Evolutionary conservation across 345 rosid genomes (phyloP).

Genomic region (Triadica sebifera): DNA sequence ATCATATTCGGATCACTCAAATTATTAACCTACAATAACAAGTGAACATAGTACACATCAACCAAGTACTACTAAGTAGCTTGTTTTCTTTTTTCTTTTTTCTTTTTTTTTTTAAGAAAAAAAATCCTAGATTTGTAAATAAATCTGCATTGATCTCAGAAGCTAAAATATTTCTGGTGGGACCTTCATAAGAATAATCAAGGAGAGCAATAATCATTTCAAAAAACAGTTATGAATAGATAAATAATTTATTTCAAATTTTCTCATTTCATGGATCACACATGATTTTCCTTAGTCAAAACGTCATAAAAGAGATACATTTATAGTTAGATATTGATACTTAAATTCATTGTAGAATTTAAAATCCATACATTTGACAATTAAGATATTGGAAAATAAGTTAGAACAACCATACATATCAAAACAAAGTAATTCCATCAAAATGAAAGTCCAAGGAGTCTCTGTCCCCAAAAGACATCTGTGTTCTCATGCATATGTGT

Average conservation of each 20-base stretch:
- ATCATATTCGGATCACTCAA: constrained; percentile 6
- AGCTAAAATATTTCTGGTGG: background rate
- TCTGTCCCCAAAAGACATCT: no score
- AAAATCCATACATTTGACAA: background rate
- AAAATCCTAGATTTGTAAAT: background rate
- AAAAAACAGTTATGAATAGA: background rate
- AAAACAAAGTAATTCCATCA: background rate
- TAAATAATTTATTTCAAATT: background rate
- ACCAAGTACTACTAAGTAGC: background rate
- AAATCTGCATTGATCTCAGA: background rate
- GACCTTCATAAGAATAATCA: background rate
- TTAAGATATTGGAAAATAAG: background rate
- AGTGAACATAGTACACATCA: background rate
- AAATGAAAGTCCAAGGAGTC: background rate
- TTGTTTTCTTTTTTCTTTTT: no score
- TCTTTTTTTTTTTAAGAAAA: background rate
- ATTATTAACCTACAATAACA: background rate
- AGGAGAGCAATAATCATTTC: background rate
- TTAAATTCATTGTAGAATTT: background rate
- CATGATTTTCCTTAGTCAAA: no score
- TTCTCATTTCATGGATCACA: background rate
- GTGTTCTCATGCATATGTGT: background rate
- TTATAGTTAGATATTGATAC: background rate
- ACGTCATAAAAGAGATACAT: no score
- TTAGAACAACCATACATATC: background rate